Evolutionary conservation across 2,329 filamentous ascomycete genomes (phyloP).

Genomic region (Venturia nashicola): DNA sequence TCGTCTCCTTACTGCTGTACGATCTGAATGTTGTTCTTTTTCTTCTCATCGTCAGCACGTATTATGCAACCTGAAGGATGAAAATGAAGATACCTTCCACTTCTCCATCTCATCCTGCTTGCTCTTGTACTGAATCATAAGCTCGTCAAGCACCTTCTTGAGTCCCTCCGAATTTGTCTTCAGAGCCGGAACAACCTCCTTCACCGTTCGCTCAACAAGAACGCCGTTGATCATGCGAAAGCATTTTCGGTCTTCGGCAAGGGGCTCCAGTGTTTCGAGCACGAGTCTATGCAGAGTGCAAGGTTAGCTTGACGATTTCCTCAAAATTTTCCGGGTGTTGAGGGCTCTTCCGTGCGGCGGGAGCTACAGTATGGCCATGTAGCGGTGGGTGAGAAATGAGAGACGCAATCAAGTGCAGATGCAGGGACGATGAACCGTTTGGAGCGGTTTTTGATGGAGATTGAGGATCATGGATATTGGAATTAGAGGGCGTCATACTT

Average conservation of each 20-base stretch:
- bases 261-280: constrained; percentile 75
- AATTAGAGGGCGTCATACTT: constrained; percentile 52
- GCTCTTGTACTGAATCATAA: constrained; percentile 90
- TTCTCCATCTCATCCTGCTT: constrained; percentile 94
- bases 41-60: constrained; percentile 36
- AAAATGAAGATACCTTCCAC: constrained; percentile 68
- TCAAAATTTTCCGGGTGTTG: not conserved
- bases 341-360: not conserved
- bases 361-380: not conserved
- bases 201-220: constrained; percentile 82
- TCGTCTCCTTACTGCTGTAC: constrained; percentile 51
- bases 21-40: constrained; percentile 81
- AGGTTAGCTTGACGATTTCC: not conserved
- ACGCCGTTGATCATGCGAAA: constrained; percentile 99
- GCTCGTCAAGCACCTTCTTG: constrained; percentile 84
- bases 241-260: constrained; percentile 80
- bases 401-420: not conserved
- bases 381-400: not conserved
- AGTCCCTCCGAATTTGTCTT: constrained; percentile 90
- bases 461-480: constrained; percentile 11
- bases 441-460: constrained; percentile 16
- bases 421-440: constrained; percentile 15
- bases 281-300: constrained; percentile 54
- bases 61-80: constrained; percentile 5
- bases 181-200: constrained; percentile 81